These are phyloP conservation scores for Lavandula angustifolia DNA, from an alignment of 257 asterid genomes.

Conservation along the genomic window DNA sequence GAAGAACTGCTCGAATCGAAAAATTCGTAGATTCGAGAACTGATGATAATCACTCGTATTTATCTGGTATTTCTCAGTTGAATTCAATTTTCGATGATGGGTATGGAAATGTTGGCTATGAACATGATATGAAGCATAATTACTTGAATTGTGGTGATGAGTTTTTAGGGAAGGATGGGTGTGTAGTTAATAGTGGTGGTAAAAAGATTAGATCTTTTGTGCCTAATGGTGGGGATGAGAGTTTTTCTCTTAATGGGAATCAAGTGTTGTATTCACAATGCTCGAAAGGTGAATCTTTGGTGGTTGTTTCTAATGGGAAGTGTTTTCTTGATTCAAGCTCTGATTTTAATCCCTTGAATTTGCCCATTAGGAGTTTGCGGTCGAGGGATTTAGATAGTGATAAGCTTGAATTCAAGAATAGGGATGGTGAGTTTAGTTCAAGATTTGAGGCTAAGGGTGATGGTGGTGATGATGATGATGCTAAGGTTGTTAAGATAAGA, in stretches of 20 bases:
- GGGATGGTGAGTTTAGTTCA: slow-evolving; percentile 20
- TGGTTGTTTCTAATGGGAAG: slow-evolving; percentile 56
- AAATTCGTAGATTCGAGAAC: slow-evolving; percentile 29
- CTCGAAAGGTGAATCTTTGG: slow-evolving; percentile 52
- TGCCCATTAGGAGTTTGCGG: slow-evolving; percentile 78
- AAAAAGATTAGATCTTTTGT: slow-evolving; percentile 42
- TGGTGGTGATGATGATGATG: slow-evolving; percentile 32
- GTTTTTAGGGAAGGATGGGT: slow-evolving; percentile 28
- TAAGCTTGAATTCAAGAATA: slow-evolving; percentile 30
- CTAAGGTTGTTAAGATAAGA: slow-evolving; percentile 42
- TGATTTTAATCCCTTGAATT: slow-evolving; percentile 69
- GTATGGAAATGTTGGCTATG: slow-evolving; percentile 43
- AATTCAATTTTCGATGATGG: slow-evolving; percentile 64
- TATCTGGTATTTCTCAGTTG: slow-evolving; percentile 55
- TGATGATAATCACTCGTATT: slow-evolving; percentile 37
- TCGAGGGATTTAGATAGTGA: slow-evolving; percentile 42
- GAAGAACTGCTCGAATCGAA: slow-evolving; percentile 38
- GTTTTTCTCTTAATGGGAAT: slow-evolving; percentile 29
- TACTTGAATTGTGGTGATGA: slow-evolving; percentile 31
- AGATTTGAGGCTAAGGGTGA: slow-evolving; percentile 34
- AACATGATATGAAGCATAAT: slow-evolving; percentile 41
- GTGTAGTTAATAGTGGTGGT: slow-evolving; percentile 35
- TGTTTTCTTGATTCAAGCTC: slow-evolving; percentile 36
- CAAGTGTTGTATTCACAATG: slow-evolving; percentile 47
- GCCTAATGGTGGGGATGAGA: slow-evolving; percentile 29